Conservation (phyloP, 805 yeast genomes). For the Lachancea mirantina region DNA sequence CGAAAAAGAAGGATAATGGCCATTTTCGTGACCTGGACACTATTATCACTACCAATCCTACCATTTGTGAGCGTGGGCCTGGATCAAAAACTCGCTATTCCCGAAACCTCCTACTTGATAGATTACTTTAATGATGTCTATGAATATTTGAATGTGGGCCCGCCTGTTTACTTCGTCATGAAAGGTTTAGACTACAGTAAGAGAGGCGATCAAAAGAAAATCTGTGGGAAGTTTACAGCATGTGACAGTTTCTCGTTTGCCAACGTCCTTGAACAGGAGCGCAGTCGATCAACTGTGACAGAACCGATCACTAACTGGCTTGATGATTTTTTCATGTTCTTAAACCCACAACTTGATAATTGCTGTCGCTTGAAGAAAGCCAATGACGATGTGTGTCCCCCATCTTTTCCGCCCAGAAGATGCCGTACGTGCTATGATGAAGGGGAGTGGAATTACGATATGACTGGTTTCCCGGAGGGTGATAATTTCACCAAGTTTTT, state of each 20-base stretch:
- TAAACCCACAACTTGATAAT: slow-evolving; percentile 78
- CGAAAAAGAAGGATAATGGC: slow-evolving; percentile 43
- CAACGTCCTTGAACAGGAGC: slow-evolving; percentile 79
- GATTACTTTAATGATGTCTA: slow-evolving; percentile 74
- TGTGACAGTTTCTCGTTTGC: slow-evolving; percentile 75
- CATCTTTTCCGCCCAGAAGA: slow-evolving; percentile 56
- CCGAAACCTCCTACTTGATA: slow-evolving; percentile 72
- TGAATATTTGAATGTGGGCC: slow-evolving; percentile 72
- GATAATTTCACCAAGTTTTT: slow-evolving; percentile 65
- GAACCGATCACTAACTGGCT: slow-evolving; percentile 91
- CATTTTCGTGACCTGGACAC: slow-evolving; percentile 54
- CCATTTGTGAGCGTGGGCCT: slow-evolving; percentile 73
- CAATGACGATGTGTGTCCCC: slow-evolving; percentile 54
- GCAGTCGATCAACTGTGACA: slow-evolving; percentile 59
- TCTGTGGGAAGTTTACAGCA: slow-evolving; percentile 84
- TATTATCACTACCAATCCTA: slow-evolving; percentile 58
- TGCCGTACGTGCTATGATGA: slow-evolving; percentile 69
- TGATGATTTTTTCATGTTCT: slow-evolving; percentile 81
- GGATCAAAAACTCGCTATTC: slow-evolving; percentile 86
- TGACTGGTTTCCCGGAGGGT: slow-evolving; percentile 79
- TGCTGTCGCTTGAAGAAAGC: slow-evolving; percentile 71
- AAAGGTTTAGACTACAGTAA: slow-evolving; percentile 56
- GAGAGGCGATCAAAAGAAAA: slow-evolving; percentile 54
- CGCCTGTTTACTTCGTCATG: slow-evolving; percentile 86
- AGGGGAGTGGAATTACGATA: slow-evolving; percentile 58